A percentile compares a stretch with the other conserved stretches of the same genome.
phyloP scores from a whole-genome alignment of 169 alveolate genomes.

The Plasmodium cynomolgi region DNA sequence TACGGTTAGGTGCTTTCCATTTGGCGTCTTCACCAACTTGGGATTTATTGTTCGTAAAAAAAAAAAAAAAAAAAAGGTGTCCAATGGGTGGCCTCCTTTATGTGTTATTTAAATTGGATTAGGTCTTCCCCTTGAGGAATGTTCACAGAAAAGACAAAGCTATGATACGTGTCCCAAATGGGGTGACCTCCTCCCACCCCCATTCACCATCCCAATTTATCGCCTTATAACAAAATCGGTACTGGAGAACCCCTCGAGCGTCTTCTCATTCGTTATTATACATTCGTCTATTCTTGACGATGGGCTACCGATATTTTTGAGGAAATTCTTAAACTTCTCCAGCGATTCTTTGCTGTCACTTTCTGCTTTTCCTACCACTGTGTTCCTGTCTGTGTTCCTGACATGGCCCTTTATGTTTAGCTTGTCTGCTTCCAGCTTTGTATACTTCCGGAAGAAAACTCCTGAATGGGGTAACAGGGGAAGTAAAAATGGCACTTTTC shows the following conservation, averaged over 20 bases:
- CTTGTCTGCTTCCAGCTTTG: conserved; percentile 83
- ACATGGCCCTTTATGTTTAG: conserved; percentile 83
- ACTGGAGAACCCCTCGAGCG: conserved; percentile 24
- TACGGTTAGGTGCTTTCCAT: not conserved
- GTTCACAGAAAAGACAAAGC: not conserved
- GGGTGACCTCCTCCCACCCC: not conserved
- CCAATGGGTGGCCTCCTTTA: not conserved
- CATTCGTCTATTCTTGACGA: conserved; percentile 80
- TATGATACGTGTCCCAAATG: not conserved
- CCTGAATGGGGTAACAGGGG: conserved; percentile 47
- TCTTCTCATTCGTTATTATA: conserved; percentile 74
- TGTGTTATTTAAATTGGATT: not conserved
- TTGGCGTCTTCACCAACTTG: not conserved
- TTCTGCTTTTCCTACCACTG: conserved; percentile 82
- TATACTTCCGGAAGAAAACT: conserved; percentile 83
- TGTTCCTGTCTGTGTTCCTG: conserved; percentile 78
- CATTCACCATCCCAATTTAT: not conserved
- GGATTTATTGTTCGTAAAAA: not conserved
- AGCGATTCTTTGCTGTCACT: conserved; percentile 67
- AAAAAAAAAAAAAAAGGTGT: conserved; percentile 9
- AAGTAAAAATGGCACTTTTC: not conserved
- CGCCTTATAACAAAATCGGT: conserved; percentile 25
- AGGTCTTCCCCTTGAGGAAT: not conserved
- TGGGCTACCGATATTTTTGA: conserved; percentile 81
- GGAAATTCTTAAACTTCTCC: conserved; percentile 77